These are phyloP conservation scores for Pyrenophora graminea DNA, from an alignment of 2,329 filamentous ascomycete species.

Conservation along the genomic window DNA sequence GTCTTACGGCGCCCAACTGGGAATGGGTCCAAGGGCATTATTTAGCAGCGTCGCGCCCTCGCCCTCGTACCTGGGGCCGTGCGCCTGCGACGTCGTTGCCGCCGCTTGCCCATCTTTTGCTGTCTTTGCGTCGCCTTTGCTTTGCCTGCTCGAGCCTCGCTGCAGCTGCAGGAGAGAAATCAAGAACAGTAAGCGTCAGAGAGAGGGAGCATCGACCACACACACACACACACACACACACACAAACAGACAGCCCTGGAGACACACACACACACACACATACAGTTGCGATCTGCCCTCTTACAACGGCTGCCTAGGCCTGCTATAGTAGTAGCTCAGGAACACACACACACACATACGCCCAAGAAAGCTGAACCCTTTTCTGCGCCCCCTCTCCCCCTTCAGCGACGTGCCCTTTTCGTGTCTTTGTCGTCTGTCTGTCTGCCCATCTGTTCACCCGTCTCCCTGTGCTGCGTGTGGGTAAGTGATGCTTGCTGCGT, in stretches of 20 bases:
- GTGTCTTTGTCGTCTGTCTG: constrained; percentile 23
- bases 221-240: neutral
- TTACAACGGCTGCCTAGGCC: constrained; percentile 24
- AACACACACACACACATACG: constrained; percentile 20
- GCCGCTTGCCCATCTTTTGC: constrained; percentile 21
- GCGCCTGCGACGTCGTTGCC: constrained; percentile 23
- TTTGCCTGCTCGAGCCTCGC: constrained; percentile 13
- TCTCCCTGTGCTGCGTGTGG: constrained; percentile 15
- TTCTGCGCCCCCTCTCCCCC: constrained; percentile 27
- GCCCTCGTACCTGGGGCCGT: constrained; percentile 23
- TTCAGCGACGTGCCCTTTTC: constrained; percentile 1
- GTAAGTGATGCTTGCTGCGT: constrained; percentile 34
- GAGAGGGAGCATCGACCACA: neutral
- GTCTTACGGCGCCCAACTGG: constrained; percentile 10
- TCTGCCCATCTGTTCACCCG: constrained; percentile 7
- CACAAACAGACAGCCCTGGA: neutral
- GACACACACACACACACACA: neutral
- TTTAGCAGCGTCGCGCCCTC: constrained; percentile 20
- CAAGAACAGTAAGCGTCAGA: neutral
- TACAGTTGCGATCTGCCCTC: neutral
- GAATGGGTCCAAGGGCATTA: neutral
- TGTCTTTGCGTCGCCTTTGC: constrained; percentile 15
- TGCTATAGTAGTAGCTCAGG: constrained; percentile 19
- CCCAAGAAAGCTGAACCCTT: constrained; percentile 21
- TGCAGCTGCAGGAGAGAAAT: neutral